These are phyloP conservation scores for Raddia guianensis DNA, from an alignment of 176 grass and related monocot genomes.

Conservation along the genomic window DNA sequence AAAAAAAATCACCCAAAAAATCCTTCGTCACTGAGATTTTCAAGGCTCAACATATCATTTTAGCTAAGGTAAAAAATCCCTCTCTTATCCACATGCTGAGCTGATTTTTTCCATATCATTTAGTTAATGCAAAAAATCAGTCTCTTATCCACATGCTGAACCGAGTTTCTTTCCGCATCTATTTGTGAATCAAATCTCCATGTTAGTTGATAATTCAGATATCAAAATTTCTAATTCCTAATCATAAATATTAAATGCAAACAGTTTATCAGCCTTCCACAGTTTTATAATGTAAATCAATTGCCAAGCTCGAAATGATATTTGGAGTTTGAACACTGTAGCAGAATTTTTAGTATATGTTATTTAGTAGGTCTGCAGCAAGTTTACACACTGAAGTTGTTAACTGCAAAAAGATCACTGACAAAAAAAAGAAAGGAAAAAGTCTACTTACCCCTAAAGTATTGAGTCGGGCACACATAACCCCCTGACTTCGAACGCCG, in stretches of 20 bases:
- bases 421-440: too few relatives aligned
- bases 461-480: too few relatives aligned
- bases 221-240: neutral
- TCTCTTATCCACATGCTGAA: neutral
- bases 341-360: neutral
- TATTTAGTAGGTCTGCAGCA: neutral
- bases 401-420: neutral
- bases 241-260: neutral
- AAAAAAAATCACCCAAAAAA: slow-evolving; percentile 19
- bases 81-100: neutral
- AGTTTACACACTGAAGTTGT: neutral
- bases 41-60: neutral
- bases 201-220: neutral
- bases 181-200: neutral
- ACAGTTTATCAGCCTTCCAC: neutral
- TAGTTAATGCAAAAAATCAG: slow-evolving; percentile 7
- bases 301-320: neutral
- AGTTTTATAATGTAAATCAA: neutral
- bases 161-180: neutral
- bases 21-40: neutral
- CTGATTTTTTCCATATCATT: neutral
- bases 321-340: neutral
- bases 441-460: too few relatives aligned
- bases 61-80: slow-evolving; percentile 5
- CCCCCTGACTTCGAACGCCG: too few relatives aligned